Evolutionary conservation across 495 filamentous ascomycete species (phyloP).

Genomic region (Aspergillus campestris): DNA sequence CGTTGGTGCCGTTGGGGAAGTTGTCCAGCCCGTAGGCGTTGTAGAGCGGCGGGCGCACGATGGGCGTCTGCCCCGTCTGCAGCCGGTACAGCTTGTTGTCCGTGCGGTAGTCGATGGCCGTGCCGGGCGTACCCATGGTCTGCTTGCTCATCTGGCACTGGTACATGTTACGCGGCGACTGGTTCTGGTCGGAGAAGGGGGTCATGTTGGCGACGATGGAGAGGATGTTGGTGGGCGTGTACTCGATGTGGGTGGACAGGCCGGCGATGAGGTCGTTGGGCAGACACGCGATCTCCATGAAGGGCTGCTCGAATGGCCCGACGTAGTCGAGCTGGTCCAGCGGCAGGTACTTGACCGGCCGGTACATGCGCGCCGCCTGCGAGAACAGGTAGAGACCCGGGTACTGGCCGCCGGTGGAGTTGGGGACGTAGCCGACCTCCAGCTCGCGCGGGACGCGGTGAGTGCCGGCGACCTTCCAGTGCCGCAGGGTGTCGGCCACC

Average conservation of each 20-base stretch:
- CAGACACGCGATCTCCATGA: conserved; percentile 92
- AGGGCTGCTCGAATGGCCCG: conserved; percentile 91
- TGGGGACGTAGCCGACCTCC: conserved; percentile 87
- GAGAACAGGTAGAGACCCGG: conserved; percentile 94
- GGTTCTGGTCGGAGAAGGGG: conserved; percentile 97
- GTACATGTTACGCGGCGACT: conserved; percentile 99
- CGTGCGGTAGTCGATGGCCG: conserved; percentile 75
- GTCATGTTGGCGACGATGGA: conserved; percentile 98
- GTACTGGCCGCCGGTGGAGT: conserved; percentile 81
- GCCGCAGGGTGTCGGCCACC: conserved; percentile 75
- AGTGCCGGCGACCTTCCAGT: conserved; percentile 92
- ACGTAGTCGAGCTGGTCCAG: conserved; percentile 77
- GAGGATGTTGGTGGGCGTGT: conserved; percentile 90
- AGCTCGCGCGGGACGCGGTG: conserved; percentile 76
- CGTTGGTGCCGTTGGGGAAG: conserved; percentile 96
- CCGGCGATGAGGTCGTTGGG: conserved; percentile 76
- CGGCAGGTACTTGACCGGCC: conserved; percentile 86
- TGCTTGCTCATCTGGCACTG: conserved; percentile 99
- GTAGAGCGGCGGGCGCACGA: conserved; percentile 84
- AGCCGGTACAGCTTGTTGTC: conserved; percentile 96
- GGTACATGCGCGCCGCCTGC: conserved; percentile 72
- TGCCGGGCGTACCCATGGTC: conserved; percentile 94
- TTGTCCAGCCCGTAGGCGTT: conserved; percentile 97
- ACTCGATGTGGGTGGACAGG: conserved; percentile 88
- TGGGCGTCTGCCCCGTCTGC: conserved; percentile 92